Base-by-base conservation (phyloP, 371 early-diverging fungal genomes). In the Mortierella sp. region DNA sequence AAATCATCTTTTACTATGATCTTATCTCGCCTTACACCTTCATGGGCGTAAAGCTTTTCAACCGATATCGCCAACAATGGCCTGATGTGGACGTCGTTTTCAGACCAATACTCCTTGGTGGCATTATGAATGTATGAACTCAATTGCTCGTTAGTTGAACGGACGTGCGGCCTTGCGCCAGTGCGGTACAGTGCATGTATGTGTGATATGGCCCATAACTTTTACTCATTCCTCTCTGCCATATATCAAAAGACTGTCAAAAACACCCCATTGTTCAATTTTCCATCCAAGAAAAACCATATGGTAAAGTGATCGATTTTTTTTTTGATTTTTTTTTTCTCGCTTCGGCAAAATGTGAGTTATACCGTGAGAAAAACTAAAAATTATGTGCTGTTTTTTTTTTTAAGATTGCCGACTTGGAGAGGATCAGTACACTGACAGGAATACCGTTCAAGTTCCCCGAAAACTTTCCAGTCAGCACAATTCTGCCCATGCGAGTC, bases 1-100 rank as follows among this genome's bases (percentile, higher is more conserved):
- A 69, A 47, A 70, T 79, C 40, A 54, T 67, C 23, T 56, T 60
- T 47, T 79, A 73, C 57, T 79, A 73, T 45, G 79, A 79, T 51
- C 26, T 79, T n/a, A 51, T 79, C 60, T 79, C 79, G 22, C 79
- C 79, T 35, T 79, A 79, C 40, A 70, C 79, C 3, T 79, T 47
- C 53, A 73, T 79, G 74, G 79, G 79, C 28, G 40, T 69, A 31
- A 79, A 79, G 56, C 45, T 79, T 6, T 70, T 79, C 66, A 66
- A 70, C 37, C 63, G 67, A 31, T 64, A 56, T 42, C 73, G 79
- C 0, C 34, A 63, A 53, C 64, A 68, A n/a, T 79, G 79, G 79
- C 34, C 69, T 37, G 47, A 35, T 26, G 70, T 79, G 28, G 74
- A 73, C 64, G 70, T 79, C 45, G 56, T 66, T 31, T 72, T 66